Base-by-base conservation (phyloP, 345 rosid species). In the Heritiera littoralis region DNA sequence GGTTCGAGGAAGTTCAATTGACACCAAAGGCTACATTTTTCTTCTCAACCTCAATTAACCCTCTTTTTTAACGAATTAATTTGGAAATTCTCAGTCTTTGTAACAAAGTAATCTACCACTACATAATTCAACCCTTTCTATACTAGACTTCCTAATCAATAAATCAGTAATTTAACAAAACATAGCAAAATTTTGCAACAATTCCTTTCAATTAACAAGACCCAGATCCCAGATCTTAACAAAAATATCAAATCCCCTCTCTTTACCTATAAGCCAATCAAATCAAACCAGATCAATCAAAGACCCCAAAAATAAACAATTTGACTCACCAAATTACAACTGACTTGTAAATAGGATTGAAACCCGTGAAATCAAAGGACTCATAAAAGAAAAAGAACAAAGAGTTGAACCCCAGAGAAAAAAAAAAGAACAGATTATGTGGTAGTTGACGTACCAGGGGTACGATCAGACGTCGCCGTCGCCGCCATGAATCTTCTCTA, bases 381-480 rank as follows among this genome's bases (percentile, higher is more conserved):
- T 3, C 72, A 76, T 52, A 55, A 46, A 72, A 40, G 0, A 56
- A 74, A 66, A 85, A 67, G 63, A 52, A 67, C 15, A 80, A 5
- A 69, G 38, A 79, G 69, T 18, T 35, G 12, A 77, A 77, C 7
- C 67, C 58, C 41, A 49, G 18, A 14, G 14, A 3, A 6, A 56
- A 20, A 79, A 66, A 79, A 80, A 45, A 75, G 40, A 48, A 30
- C 28, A 41, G 15, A 14, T 43, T 77, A 64, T 35, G 38, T 54
- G 84, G 78, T 1, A 68, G 79, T 77, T 78, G 61, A 72, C 83
- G 83, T 91, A 91, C 94, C 94, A 52, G 89, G 65, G 75, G 85
- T 80, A 86, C 82, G 91, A 89, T 89, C 92, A 81, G 90, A 78
- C 77, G 88, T 88, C 86, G 91, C 90, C 77, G 88, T 88, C 86